Base-by-base conservation (phyloP, 768 basidiomycete genomes). In the Boletus reticuloceps region DNA sequence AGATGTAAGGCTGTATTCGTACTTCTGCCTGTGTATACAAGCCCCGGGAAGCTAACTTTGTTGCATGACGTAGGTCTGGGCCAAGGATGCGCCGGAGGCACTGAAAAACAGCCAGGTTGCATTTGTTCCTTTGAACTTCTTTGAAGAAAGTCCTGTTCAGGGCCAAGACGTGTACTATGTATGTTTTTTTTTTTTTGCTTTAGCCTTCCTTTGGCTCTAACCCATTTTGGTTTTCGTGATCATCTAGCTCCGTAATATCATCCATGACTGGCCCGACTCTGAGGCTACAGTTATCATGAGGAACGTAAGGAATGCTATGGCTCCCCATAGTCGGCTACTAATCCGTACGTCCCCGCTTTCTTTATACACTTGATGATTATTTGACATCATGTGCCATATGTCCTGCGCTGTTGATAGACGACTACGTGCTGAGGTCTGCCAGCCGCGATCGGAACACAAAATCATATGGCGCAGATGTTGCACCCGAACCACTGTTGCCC, bases 401-500 rank as follows among this genome's bases (percentile, higher is more conserved):
- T 19, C 1, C 5, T 25, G 25, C 11, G 25, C 6, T 11, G 17
- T 37, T 19, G 44, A 51, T 19, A 69, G 68, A 67, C 10, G 67
- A 68, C 47, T 63, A 60, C 5, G 58, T 59, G n/a, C 17, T 68
- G 44, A 54, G 37, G 27, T 41, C 55, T 10, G 63, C 60, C 22
- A 40, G 55, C 25, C 55, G 47, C 27, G 54, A 55, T 20, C 41
- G 50, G 9, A 53, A 31, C 22, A 40, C 47, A 4, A 50, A 54
- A 5, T 54, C 51, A 5, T 55, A 50, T 37, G 56, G 53, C 37
- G 42, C 58, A 67, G 64, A 66, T 10, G 42, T 61, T 56, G 79
- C 77, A 1, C 79, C 79, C 0, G 72, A 74, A 50, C 80, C 78
- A 0, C 64, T 82, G 47, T 68, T 81, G 3, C 72, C 80, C 6